phyloP scores from a whole-genome alignment of 2,329 filamentous ascomycete genomes.

The Trichophyton verrucosum region DNA sequence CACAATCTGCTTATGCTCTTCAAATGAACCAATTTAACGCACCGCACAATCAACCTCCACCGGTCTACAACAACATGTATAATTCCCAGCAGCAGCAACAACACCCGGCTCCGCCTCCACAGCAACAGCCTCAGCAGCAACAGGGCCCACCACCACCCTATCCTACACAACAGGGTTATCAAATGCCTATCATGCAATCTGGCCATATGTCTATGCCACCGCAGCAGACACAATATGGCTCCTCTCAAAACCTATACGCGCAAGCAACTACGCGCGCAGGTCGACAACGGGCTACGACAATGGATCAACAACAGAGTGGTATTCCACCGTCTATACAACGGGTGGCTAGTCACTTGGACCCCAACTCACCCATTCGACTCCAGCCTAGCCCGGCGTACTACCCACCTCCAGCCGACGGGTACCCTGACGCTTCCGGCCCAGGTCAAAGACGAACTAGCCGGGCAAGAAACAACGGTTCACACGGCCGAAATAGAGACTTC shows the following conservation, averaged over 20 bases:
- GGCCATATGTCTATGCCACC: slow-evolving; percentile 54
- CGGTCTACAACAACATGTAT: slow-evolving; percentile 65
- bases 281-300: slow-evolving; percentile 83
- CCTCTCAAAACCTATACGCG: slow-evolving; percentile 61
- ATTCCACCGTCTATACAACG: slow-evolving; percentile 88
- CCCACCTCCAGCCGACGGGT: slow-evolving; percentile 76
- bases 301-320: slow-evolving; percentile 87
- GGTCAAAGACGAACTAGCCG: slow-evolving; percentile 66
- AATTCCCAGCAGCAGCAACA: slow-evolving; percentile 53
- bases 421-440: slow-evolving; percentile 48
- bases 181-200: slow-evolving; percentile 58
- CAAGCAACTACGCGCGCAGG: slow-evolving; percentile 66
- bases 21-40: slow-evolving; percentile 46
- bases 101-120: slow-evolving; percentile 53
- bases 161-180: slow-evolving; percentile 59
- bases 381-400: slow-evolving; percentile 97
- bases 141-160: slow-evolving; percentile 72
- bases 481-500: slow-evolving; percentile 59
- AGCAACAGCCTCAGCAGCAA: slow-evolving; percentile 47
- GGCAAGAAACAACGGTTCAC: slow-evolving; percentile 36
- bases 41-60: slow-evolving; percentile 40
- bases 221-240: slow-evolving; percentile 56
- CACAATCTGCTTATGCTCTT: slow-evolving; percentile 54
- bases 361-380: slow-evolving; percentile 80
- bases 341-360: slow-evolving; percentile 90